Evolutionary conservation across 1,284 basidiomycete species (phyloP).

Genomic region (Leucoagaricus sp.): DNA sequence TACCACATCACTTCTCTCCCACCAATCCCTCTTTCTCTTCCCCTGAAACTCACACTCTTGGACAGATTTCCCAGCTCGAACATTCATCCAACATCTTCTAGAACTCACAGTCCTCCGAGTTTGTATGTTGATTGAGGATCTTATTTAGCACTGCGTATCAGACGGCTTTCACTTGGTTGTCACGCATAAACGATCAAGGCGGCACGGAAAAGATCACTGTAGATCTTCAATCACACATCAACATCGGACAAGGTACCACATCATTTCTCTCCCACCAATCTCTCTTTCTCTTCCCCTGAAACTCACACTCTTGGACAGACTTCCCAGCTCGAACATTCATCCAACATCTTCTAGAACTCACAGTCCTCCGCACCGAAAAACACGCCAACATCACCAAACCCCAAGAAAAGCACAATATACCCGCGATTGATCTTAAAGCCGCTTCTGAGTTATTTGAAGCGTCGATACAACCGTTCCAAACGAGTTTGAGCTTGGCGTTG

Average conservation of each 20-base stretch:
- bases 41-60: not conserved
- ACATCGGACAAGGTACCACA: slow-evolving; percentile 49
- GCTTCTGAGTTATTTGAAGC: slow-evolving; percentile 31
- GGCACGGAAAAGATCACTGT: slow-evolving; percentile 37
- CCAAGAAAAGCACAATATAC: slow-evolving; percentile 28
- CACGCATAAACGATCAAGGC: slow-evolving; percentile 25
- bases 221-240: slow-evolving; percentile 52
- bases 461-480: slow-evolving; percentile 32
- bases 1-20: slow-evolving; percentile 20
- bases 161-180: slow-evolving; percentile 43
- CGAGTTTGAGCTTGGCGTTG: slow-evolving; percentile 36
- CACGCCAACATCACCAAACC: slow-evolving; percentile 11
- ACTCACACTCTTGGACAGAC: slow-evolving; percentile 32
- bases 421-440: slow-evolving; percentile 31
- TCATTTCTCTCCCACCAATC: not conserved
- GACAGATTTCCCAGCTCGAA: slow-evolving; percentile 53
- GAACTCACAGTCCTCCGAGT: slow-evolving; percentile 40
- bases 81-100: slow-evolving; percentile 52
- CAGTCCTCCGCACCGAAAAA: slow-evolving; percentile 37
- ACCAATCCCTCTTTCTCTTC: not conserved
- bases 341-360: slow-evolving; percentile 47
- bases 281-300: not conserved
- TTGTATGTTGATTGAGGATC: no score
- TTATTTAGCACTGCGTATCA: slow-evolving; percentile 45
- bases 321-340: slow-evolving; percentile 56